A percentile compares a stretch with the other conserved stretches of the same genome.
Conservation (phyloP, 352 stramenopile species). For the Pythium plurisporium region DNA sequence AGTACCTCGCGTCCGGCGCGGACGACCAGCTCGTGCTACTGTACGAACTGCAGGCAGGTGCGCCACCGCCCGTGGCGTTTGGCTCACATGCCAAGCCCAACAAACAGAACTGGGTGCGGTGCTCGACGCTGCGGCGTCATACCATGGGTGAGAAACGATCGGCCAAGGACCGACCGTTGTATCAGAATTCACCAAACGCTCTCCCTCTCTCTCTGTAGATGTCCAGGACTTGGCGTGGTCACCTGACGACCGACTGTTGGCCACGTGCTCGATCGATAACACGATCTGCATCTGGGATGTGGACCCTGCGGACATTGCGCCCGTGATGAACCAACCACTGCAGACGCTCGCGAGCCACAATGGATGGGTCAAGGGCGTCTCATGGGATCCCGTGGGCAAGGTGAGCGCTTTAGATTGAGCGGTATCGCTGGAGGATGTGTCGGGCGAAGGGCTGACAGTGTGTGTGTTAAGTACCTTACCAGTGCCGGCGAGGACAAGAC, state of each 20-base stretch:
- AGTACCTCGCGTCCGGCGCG: slow-evolving; percentile 77
- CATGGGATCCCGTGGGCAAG: slow-evolving; percentile 85
- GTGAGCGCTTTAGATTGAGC: too few relatives aligned
- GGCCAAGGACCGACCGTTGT: too few relatives aligned
- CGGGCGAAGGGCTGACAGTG: too few relatives aligned
- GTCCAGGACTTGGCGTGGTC: slow-evolving; percentile 86
- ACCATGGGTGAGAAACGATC: slow-evolving; percentile 69
- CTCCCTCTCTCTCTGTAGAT: slow-evolving; percentile 33
- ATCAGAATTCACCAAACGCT: too few relatives aligned
- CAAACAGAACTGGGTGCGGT: slow-evolving; percentile 83
- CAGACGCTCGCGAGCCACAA: slow-evolving; percentile 76
- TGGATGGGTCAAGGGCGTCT: slow-evolving; percentile 84
- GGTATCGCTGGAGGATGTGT: too few relatives aligned
- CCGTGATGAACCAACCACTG: slow-evolving; percentile 78
- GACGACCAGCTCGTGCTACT: slow-evolving; percentile 83
- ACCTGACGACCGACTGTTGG: slow-evolving; percentile 80
- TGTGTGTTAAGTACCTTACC: slow-evolving; percentile 63
- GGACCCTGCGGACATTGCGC: slow-evolving; percentile 36
- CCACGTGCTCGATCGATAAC: slow-evolving; percentile 89
- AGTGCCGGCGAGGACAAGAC: slow-evolving; percentile 86
- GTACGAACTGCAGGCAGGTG: slow-evolving; percentile 69
- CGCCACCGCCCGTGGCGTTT: slow-evolving; percentile 66
- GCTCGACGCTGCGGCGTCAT: slow-evolving; percentile 75
- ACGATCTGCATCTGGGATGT: slow-evolving; percentile 86
- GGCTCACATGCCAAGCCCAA: slow-evolving; percentile 74